Conservation (phyloP, 1,139 yeast genomes). For the Hyphopichia wangnamkhiaoensis region DNA sequence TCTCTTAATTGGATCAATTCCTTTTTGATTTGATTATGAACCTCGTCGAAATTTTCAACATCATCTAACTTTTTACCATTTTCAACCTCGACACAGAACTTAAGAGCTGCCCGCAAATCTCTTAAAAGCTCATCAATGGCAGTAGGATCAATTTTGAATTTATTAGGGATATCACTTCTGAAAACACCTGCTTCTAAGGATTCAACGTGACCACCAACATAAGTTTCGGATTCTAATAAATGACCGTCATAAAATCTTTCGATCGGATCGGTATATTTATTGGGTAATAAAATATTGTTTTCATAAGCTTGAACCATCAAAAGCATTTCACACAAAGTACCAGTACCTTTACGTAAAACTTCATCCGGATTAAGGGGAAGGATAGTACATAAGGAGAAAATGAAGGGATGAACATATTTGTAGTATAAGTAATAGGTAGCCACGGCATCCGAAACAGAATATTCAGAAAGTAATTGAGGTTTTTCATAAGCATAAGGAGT, state of each 20-base stretch:
- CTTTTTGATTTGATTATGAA: conserved; percentile 56
- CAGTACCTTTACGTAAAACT: conserved; percentile 94
- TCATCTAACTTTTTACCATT: conserved; percentile 65
- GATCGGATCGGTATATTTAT: conserved; percentile 88
- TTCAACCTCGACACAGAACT: conserved; percentile 85
- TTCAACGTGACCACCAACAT: conserved; percentile 99
- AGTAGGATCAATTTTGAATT: conserved; percentile 76
- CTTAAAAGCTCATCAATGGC: conserved; percentile 78
- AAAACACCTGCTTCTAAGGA: conserved; percentile 97
- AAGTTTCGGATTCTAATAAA: conserved; percentile 90
- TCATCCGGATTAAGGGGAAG: conserved; percentile 97
- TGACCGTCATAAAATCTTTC: conserved; percentile 96
- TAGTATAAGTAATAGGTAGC: conserved; percentile 95
- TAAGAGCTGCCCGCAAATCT: conserved; percentile 75
- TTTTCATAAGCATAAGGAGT: conserved; percentile 94
- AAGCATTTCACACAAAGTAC: conserved; percentile 97
- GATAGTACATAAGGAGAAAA: conserved; percentile 92
- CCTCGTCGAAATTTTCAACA: conserved; percentile 76
- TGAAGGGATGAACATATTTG: conserved; percentile 97
- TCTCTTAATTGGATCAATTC: conserved; percentile 59
- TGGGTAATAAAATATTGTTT: conserved; percentile 76
- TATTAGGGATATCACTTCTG: conserved; percentile 77
- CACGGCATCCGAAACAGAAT: conserved; percentile 98
- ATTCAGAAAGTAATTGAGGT: conserved; percentile 91
- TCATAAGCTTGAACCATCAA: conserved; percentile 95